These are phyloP conservation scores for Mycena chlorophos DNA, from an alignment of 768 basidiomycete species.

Conservation along the genomic window DNA sequence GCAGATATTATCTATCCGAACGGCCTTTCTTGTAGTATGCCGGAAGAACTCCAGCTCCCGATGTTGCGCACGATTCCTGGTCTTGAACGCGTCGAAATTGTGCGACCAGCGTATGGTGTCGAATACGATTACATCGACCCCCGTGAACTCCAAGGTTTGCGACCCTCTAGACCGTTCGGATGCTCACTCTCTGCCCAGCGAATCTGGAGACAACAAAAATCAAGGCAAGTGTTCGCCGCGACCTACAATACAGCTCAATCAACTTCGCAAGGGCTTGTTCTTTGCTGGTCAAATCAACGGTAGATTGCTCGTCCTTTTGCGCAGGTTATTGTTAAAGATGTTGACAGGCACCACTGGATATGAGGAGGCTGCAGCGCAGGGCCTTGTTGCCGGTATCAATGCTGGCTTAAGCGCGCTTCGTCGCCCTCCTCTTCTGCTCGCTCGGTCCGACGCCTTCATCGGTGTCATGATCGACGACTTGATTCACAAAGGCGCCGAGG, in stretches of 20 bases:
- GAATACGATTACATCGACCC: slow-evolving; percentile 93
- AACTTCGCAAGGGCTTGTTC: slow-evolving; percentile 66
- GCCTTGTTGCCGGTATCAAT: slow-evolving; percentile 84
- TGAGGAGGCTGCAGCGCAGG: slow-evolving; percentile 92
- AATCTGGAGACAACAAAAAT: slow-evolving; percentile 88
- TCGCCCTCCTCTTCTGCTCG: slow-evolving; percentile 59
- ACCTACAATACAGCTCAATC: neutral
- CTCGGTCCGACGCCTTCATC: slow-evolving; percentile 82
- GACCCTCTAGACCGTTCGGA: neutral
- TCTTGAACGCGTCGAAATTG: slow-evolving; percentile 80
- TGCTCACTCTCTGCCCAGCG: slow-evolving; percentile 39
- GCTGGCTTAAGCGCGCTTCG: slow-evolving; percentile 70
- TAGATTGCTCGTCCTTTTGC: slow-evolving; percentile 18
- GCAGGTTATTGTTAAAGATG: neutral
- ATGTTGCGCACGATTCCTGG: slow-evolving; percentile 87
- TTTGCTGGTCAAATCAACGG: slow-evolving; percentile 92
- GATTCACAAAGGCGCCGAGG: slow-evolving; percentile 84
- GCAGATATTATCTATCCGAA: slow-evolving; percentile 87
- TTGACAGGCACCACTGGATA: slow-evolving; percentile 84
- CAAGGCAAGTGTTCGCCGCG: slow-evolving; percentile 39
- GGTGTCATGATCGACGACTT: slow-evolving; percentile 95
- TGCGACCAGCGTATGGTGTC: slow-evolving; percentile 86
- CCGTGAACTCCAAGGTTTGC: slow-evolving; percentile 71
- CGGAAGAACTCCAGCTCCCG: slow-evolving; percentile 79
- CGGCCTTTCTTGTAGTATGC: slow-evolving; percentile 84